Evolutionary conservation across 345 rosid genomes (phyloP).

Genomic region (Populus simonii): DNA sequence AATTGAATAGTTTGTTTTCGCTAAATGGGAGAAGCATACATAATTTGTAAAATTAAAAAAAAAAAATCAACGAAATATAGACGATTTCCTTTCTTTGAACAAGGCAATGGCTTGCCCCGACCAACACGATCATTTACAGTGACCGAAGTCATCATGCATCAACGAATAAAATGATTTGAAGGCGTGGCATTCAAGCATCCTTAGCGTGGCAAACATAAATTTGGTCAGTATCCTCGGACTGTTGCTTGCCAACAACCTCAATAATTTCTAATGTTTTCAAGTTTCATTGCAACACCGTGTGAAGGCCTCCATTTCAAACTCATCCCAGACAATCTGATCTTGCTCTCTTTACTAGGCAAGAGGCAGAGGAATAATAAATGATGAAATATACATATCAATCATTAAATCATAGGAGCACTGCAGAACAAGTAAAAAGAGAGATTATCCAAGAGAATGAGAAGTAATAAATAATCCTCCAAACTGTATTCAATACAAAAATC

Average conservation of each 20-base stretch:
- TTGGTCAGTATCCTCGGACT: not conserved
- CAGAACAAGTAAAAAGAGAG: too few species aligned
- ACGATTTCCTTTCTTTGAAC: not conserved
- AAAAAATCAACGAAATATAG: too few species aligned
- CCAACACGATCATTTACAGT: not conserved
- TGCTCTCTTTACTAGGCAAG: not conserved
- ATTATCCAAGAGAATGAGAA: not conserved
- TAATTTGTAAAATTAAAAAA: too few species aligned
- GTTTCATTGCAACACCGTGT: too few species aligned
- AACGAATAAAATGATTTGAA: not conserved
- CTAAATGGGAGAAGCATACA: too few species aligned
- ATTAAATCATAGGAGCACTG: not conserved
- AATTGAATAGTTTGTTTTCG: too few species aligned
- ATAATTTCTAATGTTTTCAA: not conserved
- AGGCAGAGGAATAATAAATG: not conserved
- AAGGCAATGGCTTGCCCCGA: not conserved
- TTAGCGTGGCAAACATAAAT: too few species aligned
- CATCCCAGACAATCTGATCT: not conserved
- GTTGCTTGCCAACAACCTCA: not conserved
- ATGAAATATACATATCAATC: not conserved
- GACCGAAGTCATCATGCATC: not conserved
- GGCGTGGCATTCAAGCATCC: not conserved
- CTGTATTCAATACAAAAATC: slow-evolving; percentile 7
- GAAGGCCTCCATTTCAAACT: not conserved
- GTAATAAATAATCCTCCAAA: slow-evolving; percentile 2